Evolutionary conservation across 2,329 filamentous ascomycete genomes (phyloP).

Genomic region (Xenosphaeropsis pyriputrescens): DNA sequence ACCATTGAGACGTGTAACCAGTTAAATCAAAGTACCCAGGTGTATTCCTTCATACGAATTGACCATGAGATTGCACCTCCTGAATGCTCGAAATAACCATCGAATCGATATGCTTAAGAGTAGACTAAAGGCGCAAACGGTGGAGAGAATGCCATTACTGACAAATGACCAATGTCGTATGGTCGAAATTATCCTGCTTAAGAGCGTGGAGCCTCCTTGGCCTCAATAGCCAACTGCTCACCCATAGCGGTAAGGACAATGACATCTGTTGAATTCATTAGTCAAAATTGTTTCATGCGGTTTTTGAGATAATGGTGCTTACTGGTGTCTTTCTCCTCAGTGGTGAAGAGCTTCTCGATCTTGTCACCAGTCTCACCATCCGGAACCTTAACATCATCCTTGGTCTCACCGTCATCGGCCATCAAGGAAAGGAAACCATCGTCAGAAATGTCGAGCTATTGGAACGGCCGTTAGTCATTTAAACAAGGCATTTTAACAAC

Average conservation of each 20-base stretch:
- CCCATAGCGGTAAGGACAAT: constrained; percentile 92
- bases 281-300: constrained; percentile 8
- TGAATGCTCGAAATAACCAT: constrained; percentile 14
- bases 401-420: constrained; percentile 70
- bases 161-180: constrained; percentile 15
- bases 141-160: constrained; percentile 12
- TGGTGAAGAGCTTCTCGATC: constrained; percentile 66
- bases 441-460: constrained; percentile 82
- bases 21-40: constrained; percentile 29
- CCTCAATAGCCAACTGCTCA: constrained; percentile 83
- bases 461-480: neutral
- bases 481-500: neutral
- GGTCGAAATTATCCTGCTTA: constrained; percentile 12
- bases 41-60: constrained; percentile 24
- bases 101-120: constrained; percentile 8
- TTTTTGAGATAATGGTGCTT: constrained; percentile 27
- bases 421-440: constrained; percentile 94
- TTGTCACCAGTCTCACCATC: constrained; percentile 80
- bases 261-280: constrained; percentile 44
- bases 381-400: constrained; percentile 90
- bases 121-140: constrained; percentile 10
- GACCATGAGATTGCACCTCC: constrained; percentile 24
- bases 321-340: constrained; percentile 90
- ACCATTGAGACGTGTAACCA: constrained; percentile 18
- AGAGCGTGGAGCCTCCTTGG: constrained; percentile 68